Percentiles rank a stretch among this genome's conserved stretches.
Evolutionary conservation across 495 filamentous ascomycete genomes (phyloP).

Genomic region (Xylaria cubensis): DNA sequence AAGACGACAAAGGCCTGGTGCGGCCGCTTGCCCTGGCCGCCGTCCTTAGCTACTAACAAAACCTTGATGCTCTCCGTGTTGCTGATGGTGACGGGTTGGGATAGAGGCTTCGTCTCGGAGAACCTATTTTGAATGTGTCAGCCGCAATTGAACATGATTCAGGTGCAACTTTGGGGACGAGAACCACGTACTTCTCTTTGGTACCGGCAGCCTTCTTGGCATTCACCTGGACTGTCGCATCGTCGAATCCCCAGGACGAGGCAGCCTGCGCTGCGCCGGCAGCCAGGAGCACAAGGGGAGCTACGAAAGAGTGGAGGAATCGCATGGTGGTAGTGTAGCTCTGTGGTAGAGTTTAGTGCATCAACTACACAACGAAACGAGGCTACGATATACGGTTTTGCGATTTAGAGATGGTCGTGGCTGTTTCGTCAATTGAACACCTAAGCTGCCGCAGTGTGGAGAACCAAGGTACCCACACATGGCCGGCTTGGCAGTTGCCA

Average conservation of each 20-base stretch:
- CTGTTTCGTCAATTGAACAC: constrained; percentile 28
- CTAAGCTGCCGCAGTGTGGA: constrained; percentile 17
- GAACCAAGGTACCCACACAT: not conserved
- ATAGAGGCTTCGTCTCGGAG: constrained; percentile 64
- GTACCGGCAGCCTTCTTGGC: constrained; percentile 69
- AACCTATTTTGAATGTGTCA: constrained; percentile 58
- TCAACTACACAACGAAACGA: constrained; percentile 12
- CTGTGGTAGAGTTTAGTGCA: constrained; percentile 6
- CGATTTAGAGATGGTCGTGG: constrained; percentile 4
- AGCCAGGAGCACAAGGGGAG: constrained; percentile 54
- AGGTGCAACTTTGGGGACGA: too few species aligned
- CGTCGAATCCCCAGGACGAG: constrained; percentile 82
- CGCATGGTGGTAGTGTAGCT: constrained; percentile 48
- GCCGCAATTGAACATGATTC: not conserved
- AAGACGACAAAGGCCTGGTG: constrained; percentile 93
- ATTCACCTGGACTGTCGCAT: constrained; percentile 80
- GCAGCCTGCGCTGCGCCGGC: constrained; percentile 63
- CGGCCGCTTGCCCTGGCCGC: constrained; percentile 76
- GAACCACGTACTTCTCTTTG: constrained; percentile 72
- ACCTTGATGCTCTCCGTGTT: constrained; percentile 80
- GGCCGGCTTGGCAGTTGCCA: constrained; percentile 7
- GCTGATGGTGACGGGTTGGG: constrained; percentile 69
- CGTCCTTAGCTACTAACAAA: constrained; percentile 78
- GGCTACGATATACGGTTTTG: not conserved
- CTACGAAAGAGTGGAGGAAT: constrained; percentile 56